phyloP scores from a whole-genome alignment of 2,329 filamentous ascomycete genomes.

The Stylonectria norvegica region DNA sequence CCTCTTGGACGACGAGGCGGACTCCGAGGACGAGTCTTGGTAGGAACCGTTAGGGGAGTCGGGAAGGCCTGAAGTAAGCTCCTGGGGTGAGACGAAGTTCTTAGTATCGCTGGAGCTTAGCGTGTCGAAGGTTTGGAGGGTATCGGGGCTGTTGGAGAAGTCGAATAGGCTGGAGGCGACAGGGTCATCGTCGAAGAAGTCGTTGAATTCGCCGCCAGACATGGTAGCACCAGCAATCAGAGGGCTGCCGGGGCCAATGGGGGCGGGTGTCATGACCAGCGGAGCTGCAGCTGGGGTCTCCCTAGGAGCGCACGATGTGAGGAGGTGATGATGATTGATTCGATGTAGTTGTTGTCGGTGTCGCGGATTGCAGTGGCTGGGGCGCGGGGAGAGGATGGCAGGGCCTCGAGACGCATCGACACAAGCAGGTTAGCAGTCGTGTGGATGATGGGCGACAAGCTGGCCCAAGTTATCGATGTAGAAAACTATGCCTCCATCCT shows the following conservation, averaged over 20 bases:
- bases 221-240: conserved; percentile 38
- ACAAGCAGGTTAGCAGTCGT: conserved; percentile 6
- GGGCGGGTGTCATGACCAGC: conserved; percentile 37
- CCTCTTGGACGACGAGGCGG: conserved; percentile 47
- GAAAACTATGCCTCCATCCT: too few species aligned
- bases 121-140: conserved; percentile 33
- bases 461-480: too few species aligned
- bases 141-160: conserved; percentile 37
- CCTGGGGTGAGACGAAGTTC: conserved; percentile 32
- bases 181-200: conserved; percentile 38
- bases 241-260: conserved; percentile 35
- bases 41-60: conserved; percentile 42
- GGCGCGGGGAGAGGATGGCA: conserved; percentile 17
- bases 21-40: conserved; percentile 51
- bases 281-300: conserved; percentile 17
- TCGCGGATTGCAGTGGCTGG: conserved; percentile 22
- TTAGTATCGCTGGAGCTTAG: conserved; percentile 31
- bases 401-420: conserved; percentile 19
- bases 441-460: too few species aligned
- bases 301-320: conserved; percentile 13
- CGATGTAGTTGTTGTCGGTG: conserved; percentile 20
- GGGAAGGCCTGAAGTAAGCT: conserved; percentile 36
- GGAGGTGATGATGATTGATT: conserved; percentile 10
- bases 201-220: conserved; percentile 36
- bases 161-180: conserved; percentile 33